Evolutionary conservation across 2,329 filamentous ascomycete species (phyloP).

Genomic region (Sporothrix euskadiensis): DNA sequence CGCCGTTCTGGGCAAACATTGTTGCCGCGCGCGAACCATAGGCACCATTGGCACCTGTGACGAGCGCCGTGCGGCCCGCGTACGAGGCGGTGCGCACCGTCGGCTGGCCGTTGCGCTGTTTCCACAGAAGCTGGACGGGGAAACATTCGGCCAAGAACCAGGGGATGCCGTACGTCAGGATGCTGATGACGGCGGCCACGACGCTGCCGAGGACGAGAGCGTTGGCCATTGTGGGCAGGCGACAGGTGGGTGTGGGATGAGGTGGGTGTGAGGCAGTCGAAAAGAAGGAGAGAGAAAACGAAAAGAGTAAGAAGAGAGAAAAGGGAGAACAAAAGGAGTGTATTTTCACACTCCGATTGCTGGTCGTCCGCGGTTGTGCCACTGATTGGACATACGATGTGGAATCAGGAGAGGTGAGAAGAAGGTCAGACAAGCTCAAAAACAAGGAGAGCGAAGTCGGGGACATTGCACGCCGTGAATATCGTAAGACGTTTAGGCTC

Average conservation of each 20-base stretch:
- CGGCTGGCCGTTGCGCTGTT: constrained; percentile 40
- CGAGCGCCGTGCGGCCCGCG: constrained; percentile 41
- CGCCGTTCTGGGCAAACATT: constrained; percentile 41
- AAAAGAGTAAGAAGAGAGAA: background rate
- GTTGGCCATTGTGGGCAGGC: constrained; percentile 12
- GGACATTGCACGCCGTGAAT: background rate
- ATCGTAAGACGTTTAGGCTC: constrained; percentile 18
- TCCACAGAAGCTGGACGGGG: constrained; percentile 39
- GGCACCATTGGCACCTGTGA: constrained; percentile 43
- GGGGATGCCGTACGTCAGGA: constrained; percentile 39
- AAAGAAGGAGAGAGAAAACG: background rate
- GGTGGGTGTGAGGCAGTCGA: background rate
- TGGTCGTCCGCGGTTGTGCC: background rate
- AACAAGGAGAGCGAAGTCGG: background rate
- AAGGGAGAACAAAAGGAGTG: background rate
- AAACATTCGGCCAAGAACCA: constrained; percentile 42
- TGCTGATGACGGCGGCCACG: constrained; percentile 30
- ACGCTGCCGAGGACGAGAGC: constrained; percentile 14
- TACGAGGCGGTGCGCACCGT: constrained; percentile 42
- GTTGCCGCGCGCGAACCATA: constrained; percentile 43
- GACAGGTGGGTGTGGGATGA: background rate
- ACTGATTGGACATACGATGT: background rate
- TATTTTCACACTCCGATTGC: background rate
- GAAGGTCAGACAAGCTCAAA: background rate
- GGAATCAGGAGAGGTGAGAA: background rate